Percentiles rank a stretch among this genome's conserved stretches.
phyloP scores from a whole-genome alignment of 495 filamentous ascomycete genomes.

The Daldinia concentrica region DNA sequence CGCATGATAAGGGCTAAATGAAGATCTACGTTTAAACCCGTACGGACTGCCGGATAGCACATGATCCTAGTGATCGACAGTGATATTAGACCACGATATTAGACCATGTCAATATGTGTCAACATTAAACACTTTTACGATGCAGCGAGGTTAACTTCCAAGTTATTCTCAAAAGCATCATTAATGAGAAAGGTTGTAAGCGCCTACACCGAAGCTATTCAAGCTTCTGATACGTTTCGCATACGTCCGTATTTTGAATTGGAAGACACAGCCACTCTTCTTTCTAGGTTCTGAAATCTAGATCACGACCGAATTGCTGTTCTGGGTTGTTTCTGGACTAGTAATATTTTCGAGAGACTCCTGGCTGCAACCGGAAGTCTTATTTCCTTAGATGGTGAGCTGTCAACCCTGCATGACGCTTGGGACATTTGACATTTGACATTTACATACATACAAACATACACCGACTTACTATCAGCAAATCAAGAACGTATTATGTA shows the following conservation, averaged over 20 bases:
- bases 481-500: too few species aligned
- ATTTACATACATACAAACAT: background rate
- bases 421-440: background rate
- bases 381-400: constrained; percentile 29
- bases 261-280: constrained; percentile 31
- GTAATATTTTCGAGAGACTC: constrained; percentile 19
- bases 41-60: background rate
- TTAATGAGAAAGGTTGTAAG: constrained; percentile 9
- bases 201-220: constrained; percentile 10
- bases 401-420: constrained; percentile 22
- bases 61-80: background rate
- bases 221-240: constrained; percentile 22
- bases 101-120: background rate
- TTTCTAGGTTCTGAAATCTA: constrained; percentile 9
- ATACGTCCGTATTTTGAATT: constrained; percentile 1
- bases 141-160: background rate
- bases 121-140: background rate
- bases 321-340: constrained; percentile 3
- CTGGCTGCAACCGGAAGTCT: constrained; percentile 39
- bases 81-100: background rate
- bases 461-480: constrained; percentile 6
- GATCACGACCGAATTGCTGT: constrained; percentile 18
- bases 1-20: background rate
- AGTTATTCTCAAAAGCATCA: background rate
- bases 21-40: background rate